Percentiles rank a stretch among this genome's conserved stretches.
phyloP scores from a whole-genome alignment of 352 stramenopile genomes.

The Globisporangium spiculum region DNA sequence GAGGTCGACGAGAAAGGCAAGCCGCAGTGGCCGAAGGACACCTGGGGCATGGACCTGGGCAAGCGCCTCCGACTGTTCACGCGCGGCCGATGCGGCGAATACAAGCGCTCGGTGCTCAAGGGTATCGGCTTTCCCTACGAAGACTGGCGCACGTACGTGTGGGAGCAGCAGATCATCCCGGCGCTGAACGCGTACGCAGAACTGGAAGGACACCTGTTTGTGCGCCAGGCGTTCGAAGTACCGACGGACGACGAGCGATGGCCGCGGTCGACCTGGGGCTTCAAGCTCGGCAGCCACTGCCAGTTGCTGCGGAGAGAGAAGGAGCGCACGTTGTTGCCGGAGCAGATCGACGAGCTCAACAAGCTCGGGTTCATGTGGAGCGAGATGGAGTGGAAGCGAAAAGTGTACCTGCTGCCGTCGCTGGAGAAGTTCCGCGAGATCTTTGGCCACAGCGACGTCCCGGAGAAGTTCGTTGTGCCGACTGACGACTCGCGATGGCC shows the following conservation, averaged over 20 bases:
- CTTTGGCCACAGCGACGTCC: conserved; percentile 44
- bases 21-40: conserved; percentile 45
- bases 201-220: conserved; percentile 89
- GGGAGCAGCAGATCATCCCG: conserved; percentile 63
- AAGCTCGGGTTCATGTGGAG: conserved; percentile 71
- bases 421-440: conserved; percentile 27
- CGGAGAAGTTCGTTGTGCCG: conserved; percentile 30
- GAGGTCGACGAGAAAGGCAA: conserved; percentile 9
- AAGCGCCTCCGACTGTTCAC: conserved; percentile 53
- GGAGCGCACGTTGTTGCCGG: conserved; percentile 25
- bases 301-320: conserved; percentile 84
- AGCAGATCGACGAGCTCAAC: conserved; percentile 38
- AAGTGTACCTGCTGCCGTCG: conserved; percentile 52
- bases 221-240: conserved; percentile 89
- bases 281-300: conserved; percentile 89
- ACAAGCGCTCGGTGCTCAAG: conserved; percentile 55
- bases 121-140: conserved; percentile 65
- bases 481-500: conserved; percentile 23
- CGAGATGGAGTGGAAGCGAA: conserved; percentile 66
- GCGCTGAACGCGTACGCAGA: conserved; percentile 81
- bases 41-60: conserved; percentile 50
- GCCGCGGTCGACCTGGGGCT: conserved; percentile 83
- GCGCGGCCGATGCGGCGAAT: conserved; percentile 49
- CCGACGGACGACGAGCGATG: conserved; percentile 66
- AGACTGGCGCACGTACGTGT: conserved; percentile 72